Evolutionary conservation across 179 eudicot species (phyloP).

Genomic region (Amaranthus tricolor): DNA sequence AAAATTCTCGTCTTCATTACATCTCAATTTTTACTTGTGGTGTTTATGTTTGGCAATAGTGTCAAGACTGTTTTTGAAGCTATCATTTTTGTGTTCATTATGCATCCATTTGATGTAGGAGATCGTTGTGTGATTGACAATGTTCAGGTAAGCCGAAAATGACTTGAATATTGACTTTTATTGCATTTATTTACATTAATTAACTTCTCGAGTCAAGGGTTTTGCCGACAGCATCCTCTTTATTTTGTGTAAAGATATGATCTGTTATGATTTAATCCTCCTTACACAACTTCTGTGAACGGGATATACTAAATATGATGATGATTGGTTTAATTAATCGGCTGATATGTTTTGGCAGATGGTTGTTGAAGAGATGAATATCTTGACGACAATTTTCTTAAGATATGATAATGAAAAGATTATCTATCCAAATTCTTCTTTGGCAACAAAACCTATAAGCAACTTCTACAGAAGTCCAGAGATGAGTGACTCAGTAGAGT

Average conservation of each 20-base stretch:
- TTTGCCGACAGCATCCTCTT: too few relatives aligned
- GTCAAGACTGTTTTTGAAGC: slow-evolving; percentile 57
- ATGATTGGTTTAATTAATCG: too few relatives aligned
- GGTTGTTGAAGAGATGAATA: slow-evolving; percentile 75
- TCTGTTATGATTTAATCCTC: too few relatives aligned
- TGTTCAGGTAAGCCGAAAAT: slow-evolving; percentile 46
- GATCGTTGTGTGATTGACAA: slow-evolving; percentile 81
- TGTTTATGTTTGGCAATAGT: slow-evolving; percentile 55
- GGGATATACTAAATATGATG: too few relatives aligned
- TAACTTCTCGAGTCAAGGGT: not conserved
- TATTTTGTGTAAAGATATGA: too few relatives aligned
- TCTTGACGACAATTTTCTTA: slow-evolving; percentile 65
- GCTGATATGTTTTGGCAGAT: slow-evolving; percentile 21
- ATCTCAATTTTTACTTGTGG: slow-evolving; percentile 58
- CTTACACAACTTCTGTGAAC: too few relatives aligned
- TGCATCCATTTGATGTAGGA: slow-evolving; percentile 82
- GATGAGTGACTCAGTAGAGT: slow-evolving; percentile 71
- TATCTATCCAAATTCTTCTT: slow-evolving; percentile 58
- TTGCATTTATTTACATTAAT: not conserved
- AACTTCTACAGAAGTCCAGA: slow-evolving; percentile 75
- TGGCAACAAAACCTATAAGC: slow-evolving; percentile 68
- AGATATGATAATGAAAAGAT: slow-evolving; percentile 62
- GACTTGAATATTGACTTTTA: not conserved
- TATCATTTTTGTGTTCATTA: slow-evolving; percentile 53
- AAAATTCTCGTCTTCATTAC: slow-evolving; percentile 58